A percentile compares a stretch with the other conserved stretches of the same genome.
Evolutionary conservation across 2,329 filamentous ascomycete genomes (phyloP).

Genomic region (Aspergillus ochraceoroseus): DNA sequence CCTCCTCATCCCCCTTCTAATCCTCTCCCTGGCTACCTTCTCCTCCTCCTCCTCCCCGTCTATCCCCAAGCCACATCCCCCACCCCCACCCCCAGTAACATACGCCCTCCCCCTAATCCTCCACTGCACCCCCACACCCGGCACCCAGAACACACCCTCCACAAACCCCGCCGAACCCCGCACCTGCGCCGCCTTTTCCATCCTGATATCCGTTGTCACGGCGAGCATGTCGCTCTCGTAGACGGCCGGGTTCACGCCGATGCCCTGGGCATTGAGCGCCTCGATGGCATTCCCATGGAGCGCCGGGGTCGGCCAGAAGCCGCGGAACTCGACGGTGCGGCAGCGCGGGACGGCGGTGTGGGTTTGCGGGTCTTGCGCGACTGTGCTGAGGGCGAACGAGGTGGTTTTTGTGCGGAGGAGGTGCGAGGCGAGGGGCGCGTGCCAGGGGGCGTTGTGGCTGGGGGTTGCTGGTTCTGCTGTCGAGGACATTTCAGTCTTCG

Average conservation of each 20-base stretch:
- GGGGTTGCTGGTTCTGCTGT: too few relatives aligned
- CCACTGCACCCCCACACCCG: slow-evolving; percentile 72
- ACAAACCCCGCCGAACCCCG: slow-evolving; percentile 61
- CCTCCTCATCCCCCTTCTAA: slow-evolving; percentile 29
- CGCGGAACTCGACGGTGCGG: slow-evolving; percentile 75
- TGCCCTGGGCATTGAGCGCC: slow-evolving; percentile 49
- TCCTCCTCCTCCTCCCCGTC: slow-evolving; percentile 42
- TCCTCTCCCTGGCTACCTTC: slow-evolving; percentile 56
- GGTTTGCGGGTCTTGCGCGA: slow-evolving; percentile 17
- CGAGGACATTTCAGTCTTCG: too few relatives aligned
- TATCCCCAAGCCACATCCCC: too few relatives aligned
- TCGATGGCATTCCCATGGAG: slow-evolving; percentile 70
- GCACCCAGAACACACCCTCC: slow-evolving; percentile 81
- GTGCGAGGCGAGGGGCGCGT: slow-evolving; percentile 24
- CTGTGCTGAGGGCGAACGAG: slow-evolving; percentile 29
- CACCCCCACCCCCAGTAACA: slow-evolving; percentile 66
- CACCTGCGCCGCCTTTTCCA: slow-evolving; percentile 76
- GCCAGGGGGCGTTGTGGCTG: slow-evolving; percentile 28
- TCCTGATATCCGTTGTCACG: slow-evolving; percentile 82
- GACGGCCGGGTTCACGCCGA: slow-evolving; percentile 56
- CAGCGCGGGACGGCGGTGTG: slow-evolving; percentile 28
- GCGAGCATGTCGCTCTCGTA: slow-evolving; percentile 75
- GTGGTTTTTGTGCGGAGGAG: slow-evolving; percentile 23
- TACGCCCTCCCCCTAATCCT: slow-evolving; percentile 71
- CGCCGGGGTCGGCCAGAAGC: slow-evolving; percentile 64